Evolutionary conservation across 164 flowering plant genomes (phyloP).

Genomic region (Aristolochia fimbriata): DNA sequence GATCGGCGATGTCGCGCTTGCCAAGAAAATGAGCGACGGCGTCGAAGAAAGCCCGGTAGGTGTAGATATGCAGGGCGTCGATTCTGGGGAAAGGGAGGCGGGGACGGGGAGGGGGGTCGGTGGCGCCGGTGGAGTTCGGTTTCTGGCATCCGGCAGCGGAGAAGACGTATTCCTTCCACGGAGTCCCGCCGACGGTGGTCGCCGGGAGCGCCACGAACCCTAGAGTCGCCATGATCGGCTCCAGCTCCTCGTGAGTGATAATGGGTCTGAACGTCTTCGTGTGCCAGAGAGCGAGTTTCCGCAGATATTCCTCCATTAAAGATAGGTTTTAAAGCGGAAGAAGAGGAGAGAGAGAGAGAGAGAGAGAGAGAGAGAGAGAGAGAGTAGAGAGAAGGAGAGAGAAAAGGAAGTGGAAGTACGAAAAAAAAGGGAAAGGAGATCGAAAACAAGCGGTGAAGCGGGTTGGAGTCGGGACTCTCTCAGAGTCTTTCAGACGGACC

Average conservation of each 20-base stretch:
- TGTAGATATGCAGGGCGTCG: constrained; percentile 52
- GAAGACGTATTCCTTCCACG: constrained; percentile 42
- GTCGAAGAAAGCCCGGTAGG: constrained; percentile 53
- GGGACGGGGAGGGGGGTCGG: constrained; percentile 24
- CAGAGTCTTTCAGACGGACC: no score
- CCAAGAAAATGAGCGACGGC: constrained; percentile 43
- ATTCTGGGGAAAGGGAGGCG: constrained; percentile 48
- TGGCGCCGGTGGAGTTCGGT: not conserved
- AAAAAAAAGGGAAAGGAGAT: no score
- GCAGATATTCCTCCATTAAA: constrained; percentile 34
- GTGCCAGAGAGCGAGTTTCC: constrained; percentile 57
- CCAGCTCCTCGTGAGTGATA: constrained; percentile 61
- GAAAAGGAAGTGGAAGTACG: no score
- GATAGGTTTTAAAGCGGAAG: no score
- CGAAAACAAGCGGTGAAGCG: no score
- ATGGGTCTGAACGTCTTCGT: constrained; percentile 53
- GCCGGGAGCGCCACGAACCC: constrained; percentile 35
- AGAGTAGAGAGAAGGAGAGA: no score
- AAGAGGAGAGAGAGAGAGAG: no score
- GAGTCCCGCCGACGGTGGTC: constrained; percentile 21
- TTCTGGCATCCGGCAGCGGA: constrained; percentile 12
- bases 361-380: no score
- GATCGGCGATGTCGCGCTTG: constrained; percentile 33
- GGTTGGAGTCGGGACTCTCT: no score
- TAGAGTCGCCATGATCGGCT: constrained; percentile 45